phyloP scores from a whole-genome alignment of 2,329 filamentous ascomycete species.

The Clonostachys chloroleuca region DNA sequence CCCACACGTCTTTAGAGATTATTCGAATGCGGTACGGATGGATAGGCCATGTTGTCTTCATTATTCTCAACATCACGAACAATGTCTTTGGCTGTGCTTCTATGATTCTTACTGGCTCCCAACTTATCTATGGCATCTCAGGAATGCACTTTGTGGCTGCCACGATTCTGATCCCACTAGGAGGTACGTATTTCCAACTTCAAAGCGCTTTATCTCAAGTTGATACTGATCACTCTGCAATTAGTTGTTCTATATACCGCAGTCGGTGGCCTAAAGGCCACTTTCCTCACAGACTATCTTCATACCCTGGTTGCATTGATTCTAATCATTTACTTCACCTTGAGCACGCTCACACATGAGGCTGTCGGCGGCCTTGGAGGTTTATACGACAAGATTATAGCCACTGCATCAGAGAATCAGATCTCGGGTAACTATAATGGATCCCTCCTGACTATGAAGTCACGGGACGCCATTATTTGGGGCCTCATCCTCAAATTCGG shows the following conservation, averaged over 20 bases:
- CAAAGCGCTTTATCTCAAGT: constrained; percentile 68
- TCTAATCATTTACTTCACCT: constrained; percentile 71
- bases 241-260: constrained; percentile 62
- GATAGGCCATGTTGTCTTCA: constrained; percentile 66
- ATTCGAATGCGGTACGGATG: constrained; percentile 70
- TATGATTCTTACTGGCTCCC: background rate
- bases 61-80: constrained; percentile 72
- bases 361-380: constrained; percentile 65
- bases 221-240: too few relatives aligned
- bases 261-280: constrained; percentile 72
- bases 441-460: constrained; percentile 78
- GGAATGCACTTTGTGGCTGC: background rate
- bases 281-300: constrained; percentile 74
- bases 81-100: constrained; percentile 17
- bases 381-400: constrained; percentile 69
- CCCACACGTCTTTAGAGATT: constrained; percentile 73
- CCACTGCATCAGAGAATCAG: constrained; percentile 62
- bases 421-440: constrained; percentile 72
- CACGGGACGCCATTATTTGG: constrained; percentile 61
- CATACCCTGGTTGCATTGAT: constrained; percentile 79
- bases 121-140: background rate
- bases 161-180: background rate
- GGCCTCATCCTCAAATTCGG: constrained; percentile 40
- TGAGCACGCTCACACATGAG: constrained; percentile 64
- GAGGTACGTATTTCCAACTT: background rate